Percentiles rank a stretch among this genome's conserved stretches.
Conservation (phyloP, 352 stramenopile species). For the Phytopythium vexans region DNA sequence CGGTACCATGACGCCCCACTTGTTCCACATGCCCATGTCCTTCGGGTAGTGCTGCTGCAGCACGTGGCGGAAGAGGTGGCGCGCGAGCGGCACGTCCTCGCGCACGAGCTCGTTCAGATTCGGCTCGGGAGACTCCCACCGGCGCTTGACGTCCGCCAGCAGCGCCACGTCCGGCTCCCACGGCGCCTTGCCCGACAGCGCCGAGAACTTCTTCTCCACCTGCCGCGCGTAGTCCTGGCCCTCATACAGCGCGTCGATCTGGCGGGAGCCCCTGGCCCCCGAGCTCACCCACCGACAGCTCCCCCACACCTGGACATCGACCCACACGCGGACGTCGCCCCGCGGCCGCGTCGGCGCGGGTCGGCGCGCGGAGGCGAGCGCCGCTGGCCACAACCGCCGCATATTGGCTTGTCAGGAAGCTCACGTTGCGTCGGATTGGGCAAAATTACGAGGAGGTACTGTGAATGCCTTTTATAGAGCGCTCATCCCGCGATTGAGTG, state of each 20-base stretch:
- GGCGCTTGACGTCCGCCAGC: slow-evolving; percentile 49
- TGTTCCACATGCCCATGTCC: slow-evolving; percentile 91
- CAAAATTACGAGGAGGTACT: background rate
- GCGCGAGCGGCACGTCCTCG: slow-evolving; percentile 65
- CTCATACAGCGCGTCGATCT: slow-evolving; percentile 60
- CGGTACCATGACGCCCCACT: slow-evolving; percentile 79
- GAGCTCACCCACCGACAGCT: slow-evolving; percentile 7
- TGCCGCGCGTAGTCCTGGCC: slow-evolving; percentile 64
- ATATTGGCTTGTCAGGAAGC: slow-evolving; percentile 9
- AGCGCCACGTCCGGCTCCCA: slow-evolving; percentile 71
- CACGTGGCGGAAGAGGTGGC: slow-evolving; percentile 77
- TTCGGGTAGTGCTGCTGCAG: slow-evolving; percentile 74
- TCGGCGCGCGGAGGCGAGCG: slow-evolving; percentile 9
- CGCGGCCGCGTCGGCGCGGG: slow-evolving; percentile 4
- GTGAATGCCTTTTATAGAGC: background rate
- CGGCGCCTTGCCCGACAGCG: slow-evolving; percentile 68
- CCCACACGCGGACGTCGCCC: background rate
- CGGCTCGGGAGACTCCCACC: slow-evolving; percentile 53
- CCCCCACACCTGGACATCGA: background rate
- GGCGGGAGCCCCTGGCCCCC: slow-evolving; percentile 4
- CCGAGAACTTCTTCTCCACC: slow-evolving; percentile 75
- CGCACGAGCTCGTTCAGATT: slow-evolving; percentile 82
- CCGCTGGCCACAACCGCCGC: slow-evolving; percentile 9
- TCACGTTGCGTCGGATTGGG: background rate
- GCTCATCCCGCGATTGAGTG: background rate